A percentile compares a stretch with the other conserved stretches of the same genome.
phyloP scores from a whole-genome alignment of 2,329 filamentous ascomycete species.

The Ceratocystiopsis brevicomis region DNA sequence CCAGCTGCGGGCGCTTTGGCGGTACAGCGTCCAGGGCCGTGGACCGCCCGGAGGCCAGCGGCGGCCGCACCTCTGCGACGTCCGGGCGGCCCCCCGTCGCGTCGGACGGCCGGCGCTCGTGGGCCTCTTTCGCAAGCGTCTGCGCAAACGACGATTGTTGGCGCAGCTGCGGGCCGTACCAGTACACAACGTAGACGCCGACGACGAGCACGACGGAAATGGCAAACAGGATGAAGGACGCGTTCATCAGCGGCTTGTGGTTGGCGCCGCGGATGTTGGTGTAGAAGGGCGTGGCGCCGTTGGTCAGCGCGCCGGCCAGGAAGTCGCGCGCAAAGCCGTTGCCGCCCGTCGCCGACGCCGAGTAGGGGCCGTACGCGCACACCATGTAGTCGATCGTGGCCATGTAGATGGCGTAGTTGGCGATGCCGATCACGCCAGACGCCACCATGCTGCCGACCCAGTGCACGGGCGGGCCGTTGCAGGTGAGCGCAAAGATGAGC shows the following conservation, averaged over 20 bases:
- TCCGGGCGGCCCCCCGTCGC: background rate
- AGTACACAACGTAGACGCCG: constrained; percentile 49
- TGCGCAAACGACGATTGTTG: constrained; percentile 46
- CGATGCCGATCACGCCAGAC: constrained; percentile 46
- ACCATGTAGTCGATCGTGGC: constrained; percentile 65
- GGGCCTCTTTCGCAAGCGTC: constrained; percentile 29
- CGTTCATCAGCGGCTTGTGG: constrained; percentile 31
- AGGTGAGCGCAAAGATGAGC: constrained; percentile 51
- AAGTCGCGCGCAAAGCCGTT: constrained; percentile 60
- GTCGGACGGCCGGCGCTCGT: background rate
- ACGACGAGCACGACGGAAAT: constrained; percentile 42
- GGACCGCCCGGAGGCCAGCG: too few species aligned
- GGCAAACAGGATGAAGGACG: constrained; percentile 43
- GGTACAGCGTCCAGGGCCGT: too few species aligned
- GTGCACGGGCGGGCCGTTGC: constrained; percentile 40
- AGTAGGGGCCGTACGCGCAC: constrained; percentile 49
- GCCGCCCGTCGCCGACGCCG: constrained; percentile 55
- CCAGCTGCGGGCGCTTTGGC: background rate
- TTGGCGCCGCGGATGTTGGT: constrained; percentile 33
- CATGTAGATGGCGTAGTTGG: constrained; percentile 59
- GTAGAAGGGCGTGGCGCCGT: constrained; percentile 48
- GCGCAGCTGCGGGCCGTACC: constrained; percentile 40
- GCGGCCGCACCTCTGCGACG: background rate
- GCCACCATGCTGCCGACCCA: constrained; percentile 54
- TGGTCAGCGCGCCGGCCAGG: constrained; percentile 50